These are phyloP conservation scores for Malus fusca DNA, from an alignment of 306 rosid species.

Conservation along the genomic window DNA sequence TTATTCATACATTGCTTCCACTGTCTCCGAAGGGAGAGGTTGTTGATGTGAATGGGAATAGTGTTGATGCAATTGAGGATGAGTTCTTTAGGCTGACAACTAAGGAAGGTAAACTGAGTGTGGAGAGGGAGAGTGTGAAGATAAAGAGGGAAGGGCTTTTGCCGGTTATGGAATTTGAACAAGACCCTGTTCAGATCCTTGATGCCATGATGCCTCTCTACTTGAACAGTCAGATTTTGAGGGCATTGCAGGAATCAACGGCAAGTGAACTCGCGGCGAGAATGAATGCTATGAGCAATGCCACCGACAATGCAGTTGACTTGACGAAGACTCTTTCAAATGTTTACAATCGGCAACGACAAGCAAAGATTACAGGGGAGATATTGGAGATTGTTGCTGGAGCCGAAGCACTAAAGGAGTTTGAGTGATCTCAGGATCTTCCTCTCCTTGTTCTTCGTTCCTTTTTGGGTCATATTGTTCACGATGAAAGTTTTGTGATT, in stretches of 20 bases:
- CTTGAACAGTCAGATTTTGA: constrained; percentile 66
- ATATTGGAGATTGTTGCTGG: constrained; percentile 85
- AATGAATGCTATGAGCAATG: constrained; percentile 74
- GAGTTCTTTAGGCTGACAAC: constrained; percentile 67
- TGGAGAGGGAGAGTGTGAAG: constrained; percentile 38
- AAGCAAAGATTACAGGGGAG: constrained; percentile 74
- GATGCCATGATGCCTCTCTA: constrained; percentile 83
- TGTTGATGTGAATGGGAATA: constrained; percentile 47
- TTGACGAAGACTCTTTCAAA: constrained; percentile 48
- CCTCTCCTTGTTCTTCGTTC: not conserved
- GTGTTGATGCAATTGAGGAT: constrained; percentile 51
- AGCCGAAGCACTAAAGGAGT: constrained; percentile 49
- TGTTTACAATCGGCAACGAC: constrained; percentile 52
- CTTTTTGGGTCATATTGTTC: not conserved
- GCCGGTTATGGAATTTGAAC: constrained; percentile 64
- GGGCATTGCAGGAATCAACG: constrained; percentile 66
- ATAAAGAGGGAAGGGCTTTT: constrained; percentile 18
- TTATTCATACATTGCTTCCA: constrained; percentile 66
- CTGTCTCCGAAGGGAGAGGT: constrained; percentile 41
- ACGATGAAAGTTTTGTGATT: not conserved
- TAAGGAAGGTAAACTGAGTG: constrained; percentile 51
- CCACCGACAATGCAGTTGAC: constrained; percentile 68
- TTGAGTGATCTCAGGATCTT: constrained; percentile 31
- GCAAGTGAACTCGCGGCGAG: constrained; percentile 87
- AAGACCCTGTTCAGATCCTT: constrained; percentile 77